Evolutionary conservation across 768 basidiomycete genomes (phyloP), one percentile per base, ranked within the genome.

Genomic region (Glaciozyma antarctica): DNA sequence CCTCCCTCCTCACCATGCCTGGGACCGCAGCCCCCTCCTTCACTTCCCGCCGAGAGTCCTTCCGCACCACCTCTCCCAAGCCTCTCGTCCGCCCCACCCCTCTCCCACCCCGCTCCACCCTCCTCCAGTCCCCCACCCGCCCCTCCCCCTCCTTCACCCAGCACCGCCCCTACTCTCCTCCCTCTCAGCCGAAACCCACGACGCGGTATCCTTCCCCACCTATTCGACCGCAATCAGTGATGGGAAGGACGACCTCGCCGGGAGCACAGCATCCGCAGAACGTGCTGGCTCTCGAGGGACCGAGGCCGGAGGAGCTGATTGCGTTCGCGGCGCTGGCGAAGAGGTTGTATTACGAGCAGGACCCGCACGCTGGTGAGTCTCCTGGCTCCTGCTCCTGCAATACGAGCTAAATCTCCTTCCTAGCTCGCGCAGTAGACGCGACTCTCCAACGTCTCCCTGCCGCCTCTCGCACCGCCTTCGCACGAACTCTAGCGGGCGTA

Each of bases 351-450:
- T 66, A 62, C 44, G 61, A 66, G 22, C 47, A 44, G 2, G 53
- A 66, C 44, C 16, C 21, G 0, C 8, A 34, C 2, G 60, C 67
- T 1, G 57, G 57, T 55, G 7, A 3, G 38, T 51, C 10, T 57
- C n/a, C n/a, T n/a, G n/a, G n/a, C n/a, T n/a, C n/a, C n/a, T n/a
- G n/a, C n/a, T n/a, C n/a, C n/a, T n/a, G n/a, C n/a, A n/a, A n/a
- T n/a, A n/a, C n/a, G n/a, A 32, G 32, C 26, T 16, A 9, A 51
- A 5, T 16, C 28, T 13, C 55, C 21, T 19, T 2, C 17, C 2
- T 34, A 51, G 68, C 65, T 0, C 56, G 44, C 7, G 54, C 67
- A 10, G 63, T 72, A 47, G 71, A 70, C 28, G 13, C 48, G 28
- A 56, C 43, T 8, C 64, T 72, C 15, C 44, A 53, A 3, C 61